Conservation (phyloP, 371 early-diverging fungal genomes). For the Rhizomucor miehei region DNA sequence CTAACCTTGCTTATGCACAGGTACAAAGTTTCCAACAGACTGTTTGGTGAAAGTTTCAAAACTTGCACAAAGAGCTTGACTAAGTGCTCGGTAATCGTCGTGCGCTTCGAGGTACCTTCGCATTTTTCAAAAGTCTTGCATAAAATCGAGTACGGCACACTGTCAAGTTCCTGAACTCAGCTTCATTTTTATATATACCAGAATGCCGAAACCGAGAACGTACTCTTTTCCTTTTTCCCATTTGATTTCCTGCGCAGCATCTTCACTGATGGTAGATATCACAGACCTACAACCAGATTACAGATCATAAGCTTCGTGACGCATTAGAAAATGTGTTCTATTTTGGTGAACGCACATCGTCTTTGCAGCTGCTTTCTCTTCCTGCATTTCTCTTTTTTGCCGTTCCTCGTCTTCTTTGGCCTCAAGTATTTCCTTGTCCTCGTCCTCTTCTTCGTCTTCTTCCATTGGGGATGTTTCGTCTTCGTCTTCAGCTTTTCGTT, state of each 20-base stretch:
- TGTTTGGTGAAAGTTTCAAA: constrained; percentile 67
- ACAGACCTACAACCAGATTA: constrained; percentile 19
- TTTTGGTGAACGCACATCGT: not conserved
- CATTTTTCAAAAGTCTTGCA: constrained; percentile 87
- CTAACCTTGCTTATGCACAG: constrained; percentile 89
- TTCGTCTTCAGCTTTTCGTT: not conserved
- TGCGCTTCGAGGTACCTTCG: constrained; percentile 66
- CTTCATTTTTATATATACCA: not conserved
- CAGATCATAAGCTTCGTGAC: not conserved
- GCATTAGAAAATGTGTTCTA: not conserved
- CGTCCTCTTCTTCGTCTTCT: constrained; percentile 1
- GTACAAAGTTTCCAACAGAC: constrained; percentile 78
- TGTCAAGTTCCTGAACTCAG: constrained; percentile 11
- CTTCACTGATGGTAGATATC: constrained; percentile 28
- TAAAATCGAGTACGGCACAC: constrained; percentile 81
- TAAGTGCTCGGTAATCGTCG: constrained; percentile 80
- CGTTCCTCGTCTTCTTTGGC: not conserved
- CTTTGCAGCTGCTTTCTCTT: not conserved
- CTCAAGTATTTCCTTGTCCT: not conserved
- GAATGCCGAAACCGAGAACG: constrained; percentile 4
- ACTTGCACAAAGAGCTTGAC: constrained; percentile 76
- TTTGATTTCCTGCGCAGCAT: constrained; percentile 17
- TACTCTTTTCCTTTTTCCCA: constrained; percentile 54
- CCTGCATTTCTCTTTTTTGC: constrained; percentile 4
- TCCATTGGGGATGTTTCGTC: too few relatives aligned